These are phyloP conservation scores for Pseudophaeomoniella oleicola DNA, from an alignment of 2,329 filamentous ascomycete species.

Conservation along the genomic window DNA sequence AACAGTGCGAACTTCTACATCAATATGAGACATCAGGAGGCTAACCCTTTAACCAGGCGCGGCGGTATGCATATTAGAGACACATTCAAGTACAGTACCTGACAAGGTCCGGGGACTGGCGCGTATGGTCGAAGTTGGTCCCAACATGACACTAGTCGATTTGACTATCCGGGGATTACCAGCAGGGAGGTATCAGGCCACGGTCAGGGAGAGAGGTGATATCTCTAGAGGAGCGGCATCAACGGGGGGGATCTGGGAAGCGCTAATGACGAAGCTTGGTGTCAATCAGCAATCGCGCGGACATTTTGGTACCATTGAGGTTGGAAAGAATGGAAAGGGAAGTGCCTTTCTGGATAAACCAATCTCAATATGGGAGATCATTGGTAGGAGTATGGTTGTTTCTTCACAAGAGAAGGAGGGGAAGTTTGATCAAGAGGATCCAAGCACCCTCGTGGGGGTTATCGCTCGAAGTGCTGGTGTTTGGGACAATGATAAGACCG, in stretches of 20 bases:
- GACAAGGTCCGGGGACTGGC: conserved; percentile 72
- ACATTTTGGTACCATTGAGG: conserved; percentile 58
- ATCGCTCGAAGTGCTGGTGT: conserved; percentile 93
- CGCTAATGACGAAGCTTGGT: conserved; percentile 26
- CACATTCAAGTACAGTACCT: conserved; percentile 45
- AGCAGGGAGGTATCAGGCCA: conserved; percentile 70
- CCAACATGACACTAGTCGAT: conserved; percentile 69
- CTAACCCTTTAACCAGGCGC: conserved; percentile 38
- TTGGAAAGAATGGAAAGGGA: conserved; percentile 62
- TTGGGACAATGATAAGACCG: conserved; percentile 98
- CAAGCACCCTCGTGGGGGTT: conserved; percentile 78
- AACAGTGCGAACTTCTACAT: conserved; percentile 44
- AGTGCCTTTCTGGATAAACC: conserved; percentile 66
- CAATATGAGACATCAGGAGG: too few species aligned
- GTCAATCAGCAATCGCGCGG: conserved; percentile 32
- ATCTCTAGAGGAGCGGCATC: conserved; percentile 72
- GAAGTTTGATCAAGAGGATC: conserved; percentile 54
- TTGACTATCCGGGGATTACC: conserved; percentile 70
- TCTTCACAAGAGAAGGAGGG: conserved; percentile 50
- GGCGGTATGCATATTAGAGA: conserved; percentile 92
- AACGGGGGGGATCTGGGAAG: conserved; percentile 70
- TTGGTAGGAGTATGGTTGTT: conserved; percentile 82
- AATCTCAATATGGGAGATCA: conserved; percentile 89
- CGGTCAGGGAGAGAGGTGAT: conserved; percentile 73
- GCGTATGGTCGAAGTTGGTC: conserved; percentile 81